Evolutionary conservation across 2,329 filamentous ascomycete genomes (phyloP), one percentile per base, ranked within the genome.

Genomic region (Epichloe gansuensis): DNA sequence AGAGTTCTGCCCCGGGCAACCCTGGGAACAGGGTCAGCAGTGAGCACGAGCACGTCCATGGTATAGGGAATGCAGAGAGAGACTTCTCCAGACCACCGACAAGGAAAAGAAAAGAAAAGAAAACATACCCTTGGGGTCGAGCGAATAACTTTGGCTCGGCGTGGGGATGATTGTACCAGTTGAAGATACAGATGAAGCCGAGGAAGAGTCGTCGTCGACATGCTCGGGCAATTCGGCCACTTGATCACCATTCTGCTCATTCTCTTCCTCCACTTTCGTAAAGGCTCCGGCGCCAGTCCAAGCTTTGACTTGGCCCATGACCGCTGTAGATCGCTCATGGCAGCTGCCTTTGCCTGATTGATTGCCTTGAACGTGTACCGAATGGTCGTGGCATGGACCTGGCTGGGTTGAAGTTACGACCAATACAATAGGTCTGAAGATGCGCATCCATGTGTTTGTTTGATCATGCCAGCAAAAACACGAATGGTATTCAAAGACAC

Each of bases 151-250:
- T 60, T 84, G 81, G 59, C 80, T 85, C 6, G 81, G 80, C 4
- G 86, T 87, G 1, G 91, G 89, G 57, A 89, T 85, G 56, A 97
- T 78, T n/a, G 91, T 97, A 28, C 91, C 90, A 3, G 90, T 89
- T 1, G 91, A 96, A 3, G 91, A 95, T 39, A 88, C 84, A n/a
- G 90, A 95, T 0, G 69, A 95, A 13, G 87, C 80, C 8, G 82
- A 85, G 1, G 83, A 87, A 13, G 83, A 86, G 65, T 87, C 84
- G 60, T 88, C 78, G 50, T 73, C 75, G 43, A 68, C 64, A 50
- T 72, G 62, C 52, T 72, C 69, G 7, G 67, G 69, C 51, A 76
- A 61, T 57, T 77, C 75, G 28, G 70, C 62, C 50, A 75, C 65
- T 56, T 77, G 73, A 56, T 71, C 68, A 8, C 23, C 48, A 38